Evolutionary conservation across 768 basidiomycete species (phyloP).

Genomic region (Xerocomus brunneocitrinus): DNA sequence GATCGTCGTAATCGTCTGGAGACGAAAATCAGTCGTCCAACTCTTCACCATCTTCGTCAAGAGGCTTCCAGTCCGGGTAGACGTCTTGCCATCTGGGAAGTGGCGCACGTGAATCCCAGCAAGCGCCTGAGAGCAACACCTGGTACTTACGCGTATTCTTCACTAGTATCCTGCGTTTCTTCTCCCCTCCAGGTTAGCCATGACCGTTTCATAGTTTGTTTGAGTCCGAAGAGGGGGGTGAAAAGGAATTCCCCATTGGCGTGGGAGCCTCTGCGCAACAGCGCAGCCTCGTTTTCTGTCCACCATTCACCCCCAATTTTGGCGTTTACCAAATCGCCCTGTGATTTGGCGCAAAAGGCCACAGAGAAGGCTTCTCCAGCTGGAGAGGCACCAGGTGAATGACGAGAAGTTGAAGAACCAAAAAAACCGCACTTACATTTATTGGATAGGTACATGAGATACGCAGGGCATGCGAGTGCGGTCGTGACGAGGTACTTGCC

Average conservation of each 20-base stretch:
- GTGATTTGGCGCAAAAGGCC: neutral
- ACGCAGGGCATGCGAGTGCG: constrained; percentile 26
- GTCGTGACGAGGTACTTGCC: constrained; percentile 24
- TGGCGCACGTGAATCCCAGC: neutral
- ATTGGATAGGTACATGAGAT: constrained; percentile 22
- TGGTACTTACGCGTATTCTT: constrained; percentile 7
- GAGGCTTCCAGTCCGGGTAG: constrained; percentile 17
- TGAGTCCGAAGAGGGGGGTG: constrained; percentile 10
- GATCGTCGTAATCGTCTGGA: neutral
- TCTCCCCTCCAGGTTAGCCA: constrained; percentile 5
- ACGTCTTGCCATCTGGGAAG: constrained; percentile 16
- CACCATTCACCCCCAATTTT: constrained; percentile 2
- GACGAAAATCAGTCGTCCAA: neutral
- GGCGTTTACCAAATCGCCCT: neutral
- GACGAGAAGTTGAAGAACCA: neutral
- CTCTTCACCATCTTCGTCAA: constrained; percentile 17
- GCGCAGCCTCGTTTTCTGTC: constrained; percentile 1
- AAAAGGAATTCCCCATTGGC: neutral
- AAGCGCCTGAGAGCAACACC: neutral
- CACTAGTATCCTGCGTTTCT: neutral
- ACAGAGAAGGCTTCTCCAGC: constrained; percentile 12
- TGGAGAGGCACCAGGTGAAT: neutral
- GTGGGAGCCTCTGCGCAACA: constrained; percentile 3
- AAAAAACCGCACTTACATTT: constrained; percentile 1
- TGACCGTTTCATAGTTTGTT: constrained; percentile 1